phyloP scores from a whole-genome alignment of 2,329 filamentous ascomycete genomes.

The Hirsutella rhossiliensis region DNA sequence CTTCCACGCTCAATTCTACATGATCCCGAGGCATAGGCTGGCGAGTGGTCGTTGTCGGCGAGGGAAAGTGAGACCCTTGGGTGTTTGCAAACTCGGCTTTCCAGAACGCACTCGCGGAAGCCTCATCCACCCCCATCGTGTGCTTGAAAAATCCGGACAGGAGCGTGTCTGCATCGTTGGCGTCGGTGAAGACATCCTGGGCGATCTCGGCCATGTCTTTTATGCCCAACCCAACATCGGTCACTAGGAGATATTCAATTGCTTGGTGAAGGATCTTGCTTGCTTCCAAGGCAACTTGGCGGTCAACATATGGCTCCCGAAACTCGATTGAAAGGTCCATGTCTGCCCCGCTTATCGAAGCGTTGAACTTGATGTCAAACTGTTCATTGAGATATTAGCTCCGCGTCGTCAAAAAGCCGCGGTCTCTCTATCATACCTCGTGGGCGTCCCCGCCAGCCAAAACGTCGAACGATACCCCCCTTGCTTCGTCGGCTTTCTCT shows the following conservation, averaged over 20 bases:
- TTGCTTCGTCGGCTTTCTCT: neutral
- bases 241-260: conserved; percentile 1
- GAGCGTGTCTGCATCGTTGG: neutral
- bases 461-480: conserved; percentile 1
- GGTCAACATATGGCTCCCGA: conserved; percentile 2
- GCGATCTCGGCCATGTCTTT: neutral
- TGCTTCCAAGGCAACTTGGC: neutral
- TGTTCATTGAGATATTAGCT: neutral
- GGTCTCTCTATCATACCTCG: conserved; percentile 2
- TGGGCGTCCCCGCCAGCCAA: conserved; percentile 7
- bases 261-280: conserved; percentile 1
- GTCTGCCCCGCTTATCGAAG: neutral
- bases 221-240: neutral
- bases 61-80: conserved; percentile 3
- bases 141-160: conserved; percentile 4
- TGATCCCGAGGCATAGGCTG: neutral
- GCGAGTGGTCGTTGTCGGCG: neutral
- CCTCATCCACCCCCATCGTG: conserved; percentile 1
- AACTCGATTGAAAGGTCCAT: conserved; percentile 4
- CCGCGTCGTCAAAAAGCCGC: no score
- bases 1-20: neutral
- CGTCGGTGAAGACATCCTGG: neutral
- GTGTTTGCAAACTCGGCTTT: conserved; percentile 1
- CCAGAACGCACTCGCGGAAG: conserved; percentile 2
- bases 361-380: conserved; percentile 4